phyloP scores from a whole-genome alignment of 345 rosid genomes.

The Durio zibethinus region DNA sequence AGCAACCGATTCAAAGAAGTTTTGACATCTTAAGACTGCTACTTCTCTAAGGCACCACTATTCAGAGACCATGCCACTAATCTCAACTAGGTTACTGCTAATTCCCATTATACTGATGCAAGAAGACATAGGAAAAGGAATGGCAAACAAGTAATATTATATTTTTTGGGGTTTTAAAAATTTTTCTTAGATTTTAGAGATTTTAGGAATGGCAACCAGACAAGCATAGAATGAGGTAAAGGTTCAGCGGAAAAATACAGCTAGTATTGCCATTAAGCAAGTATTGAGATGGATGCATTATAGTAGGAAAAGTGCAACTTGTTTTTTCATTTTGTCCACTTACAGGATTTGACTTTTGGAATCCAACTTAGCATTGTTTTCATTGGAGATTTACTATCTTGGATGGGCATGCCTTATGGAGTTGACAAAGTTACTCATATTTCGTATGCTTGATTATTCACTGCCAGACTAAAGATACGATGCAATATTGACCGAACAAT shows the following conservation, averaged over 20 bases:
- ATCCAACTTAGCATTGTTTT: not conserved
- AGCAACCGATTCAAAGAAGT: not conserved
- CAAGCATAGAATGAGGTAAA: not conserved
- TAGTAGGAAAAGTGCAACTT: not conserved
- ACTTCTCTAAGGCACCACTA: not conserved
- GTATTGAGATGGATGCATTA: not conserved
- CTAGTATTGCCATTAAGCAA: not conserved
- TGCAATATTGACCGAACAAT: not conserved
- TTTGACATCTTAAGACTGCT: not conserved
- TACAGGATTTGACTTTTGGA: not conserved
- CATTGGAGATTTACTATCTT: not conserved
- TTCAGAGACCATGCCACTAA: not conserved
- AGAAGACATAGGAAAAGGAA: not conserved
- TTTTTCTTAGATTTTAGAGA: not conserved
- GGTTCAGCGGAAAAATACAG: not conserved
- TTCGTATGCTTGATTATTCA: not conserved
- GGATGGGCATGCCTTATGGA: not conserved
- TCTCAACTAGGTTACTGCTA: not conserved
- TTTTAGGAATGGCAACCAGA: not conserved
- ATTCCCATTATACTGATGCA: not conserved
- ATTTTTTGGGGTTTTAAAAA: not conserved
- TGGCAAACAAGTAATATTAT: not conserved
- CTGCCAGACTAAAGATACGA: not conserved
- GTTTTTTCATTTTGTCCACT: not conserved
- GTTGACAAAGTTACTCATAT: not conserved